These are phyloP conservation scores for Oryza meridionalis DNA, from an alignment of 176 grass and related monocot genomes.

Conservation along the genomic window DNA sequence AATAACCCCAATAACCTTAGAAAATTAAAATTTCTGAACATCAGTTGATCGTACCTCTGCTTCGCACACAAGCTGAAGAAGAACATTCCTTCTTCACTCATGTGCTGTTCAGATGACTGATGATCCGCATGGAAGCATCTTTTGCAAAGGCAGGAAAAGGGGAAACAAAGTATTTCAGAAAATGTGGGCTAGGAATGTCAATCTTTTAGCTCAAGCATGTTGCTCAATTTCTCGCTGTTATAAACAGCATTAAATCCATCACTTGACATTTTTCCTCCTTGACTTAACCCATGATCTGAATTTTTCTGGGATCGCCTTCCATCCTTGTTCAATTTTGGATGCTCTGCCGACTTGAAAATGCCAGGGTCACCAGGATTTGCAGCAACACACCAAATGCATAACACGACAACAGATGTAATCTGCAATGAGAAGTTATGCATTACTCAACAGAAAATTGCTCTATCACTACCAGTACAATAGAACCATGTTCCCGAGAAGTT, in stretches of 20 bases:
- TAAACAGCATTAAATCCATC: slow-evolving; percentile 43
- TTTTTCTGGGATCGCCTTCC: slow-evolving; percentile 41
- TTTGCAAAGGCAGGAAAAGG: slow-evolving; percentile 56
- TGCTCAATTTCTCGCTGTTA: slow-evolving; percentile 52
- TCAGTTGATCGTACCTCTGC: slow-evolving; percentile 64
- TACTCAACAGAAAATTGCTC: slow-evolving; percentile 1
- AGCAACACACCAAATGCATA: slow-evolving; percentile 90
- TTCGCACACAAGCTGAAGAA: slow-evolving; percentile 91
- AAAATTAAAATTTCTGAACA: background rate
- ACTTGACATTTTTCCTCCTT: slow-evolving; percentile 34
- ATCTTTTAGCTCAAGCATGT: slow-evolving; percentile 52
- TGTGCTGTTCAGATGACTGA: slow-evolving; percentile 64
- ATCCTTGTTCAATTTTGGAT: slow-evolving; percentile 53
- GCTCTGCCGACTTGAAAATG: slow-evolving; percentile 63
- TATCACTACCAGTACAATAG: background rate
- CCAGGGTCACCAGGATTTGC: slow-evolving; percentile 91
- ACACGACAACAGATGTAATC: slow-evolving; percentile 69
- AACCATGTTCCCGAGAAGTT: too few species aligned
- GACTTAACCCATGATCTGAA: slow-evolving; percentile 54
- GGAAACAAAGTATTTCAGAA: slow-evolving; percentile 51
- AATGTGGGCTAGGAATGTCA: slow-evolving; percentile 47
- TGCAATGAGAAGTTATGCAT: slow-evolving; percentile 37
- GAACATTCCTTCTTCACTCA: slow-evolving; percentile 89
- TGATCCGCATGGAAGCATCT: slow-evolving; percentile 46
- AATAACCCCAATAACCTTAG: background rate